phyloP scores from a whole-genome alignment of 176 grass and related monocot species.

The Aegilops tauschii region DNA sequence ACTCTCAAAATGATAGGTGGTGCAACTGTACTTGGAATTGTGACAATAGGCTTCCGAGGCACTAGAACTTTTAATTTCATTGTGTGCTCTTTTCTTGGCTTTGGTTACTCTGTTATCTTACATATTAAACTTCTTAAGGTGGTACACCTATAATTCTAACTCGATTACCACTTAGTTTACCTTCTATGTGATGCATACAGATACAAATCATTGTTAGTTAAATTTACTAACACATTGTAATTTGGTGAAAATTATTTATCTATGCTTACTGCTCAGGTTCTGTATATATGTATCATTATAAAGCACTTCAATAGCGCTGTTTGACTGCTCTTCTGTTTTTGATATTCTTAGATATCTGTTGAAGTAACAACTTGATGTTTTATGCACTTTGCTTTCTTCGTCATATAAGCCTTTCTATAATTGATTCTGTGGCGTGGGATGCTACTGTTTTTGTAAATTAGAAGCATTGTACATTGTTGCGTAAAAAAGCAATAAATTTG shows the following conservation, averaged over 20 bases:
- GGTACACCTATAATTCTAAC: neutral
- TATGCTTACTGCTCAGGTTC: neutral
- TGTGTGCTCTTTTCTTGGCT: neutral
- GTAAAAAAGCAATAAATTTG: neutral
- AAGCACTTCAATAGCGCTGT: neutral
- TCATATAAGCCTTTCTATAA: neutral
- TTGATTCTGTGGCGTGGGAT: neutral
- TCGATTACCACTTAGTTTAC: neutral
- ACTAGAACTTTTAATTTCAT: neutral
- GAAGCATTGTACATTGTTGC: neutral
- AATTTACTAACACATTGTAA: neutral
- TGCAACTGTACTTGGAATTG: neutral
- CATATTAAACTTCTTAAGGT: neutral
- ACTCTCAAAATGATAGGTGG: neutral
- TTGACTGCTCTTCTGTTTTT: neutral
- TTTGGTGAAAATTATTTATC: neutral
- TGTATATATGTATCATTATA: neutral
- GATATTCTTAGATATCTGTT: neutral
- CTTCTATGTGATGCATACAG: neutral
- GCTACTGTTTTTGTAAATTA: slow-evolving; percentile 21
- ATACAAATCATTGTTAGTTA: neutral
- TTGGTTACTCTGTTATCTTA: neutral
- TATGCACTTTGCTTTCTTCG: neutral
- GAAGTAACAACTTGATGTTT: neutral
- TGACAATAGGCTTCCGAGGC: neutral